phyloP scores from a whole-genome alignment of 2,329 filamentous ascomycete genomes.

The Botrytis paeoniae region DNA sequence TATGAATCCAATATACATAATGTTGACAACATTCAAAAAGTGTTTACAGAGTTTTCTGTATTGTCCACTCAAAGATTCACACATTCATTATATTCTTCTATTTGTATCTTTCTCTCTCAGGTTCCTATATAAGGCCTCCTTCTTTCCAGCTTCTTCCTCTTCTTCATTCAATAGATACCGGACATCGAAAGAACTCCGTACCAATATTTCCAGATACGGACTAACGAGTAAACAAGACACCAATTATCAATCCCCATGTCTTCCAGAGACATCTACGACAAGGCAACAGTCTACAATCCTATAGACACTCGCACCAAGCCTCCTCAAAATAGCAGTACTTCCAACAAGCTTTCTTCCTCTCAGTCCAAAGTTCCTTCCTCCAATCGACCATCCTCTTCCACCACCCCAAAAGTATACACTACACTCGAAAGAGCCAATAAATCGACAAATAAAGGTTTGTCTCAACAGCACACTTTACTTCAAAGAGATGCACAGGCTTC shows the following conservation, averaged over 20 bases:
- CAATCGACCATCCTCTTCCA: not conserved
- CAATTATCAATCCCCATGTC: conserved; percentile 2
- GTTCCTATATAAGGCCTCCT: not conserved
- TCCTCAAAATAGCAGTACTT: not conserved
- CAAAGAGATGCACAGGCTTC: conserved; percentile 7
- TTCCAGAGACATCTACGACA: conserved; percentile 11
- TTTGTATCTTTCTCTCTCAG: too few species aligned
- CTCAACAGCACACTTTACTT: not conserved
- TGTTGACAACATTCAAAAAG: not conserved
- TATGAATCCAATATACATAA: not conserved
- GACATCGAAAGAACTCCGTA: not conserved
- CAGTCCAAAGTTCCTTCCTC: not conserved
- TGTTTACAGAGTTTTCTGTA: not conserved
- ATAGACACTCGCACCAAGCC: not conserved
- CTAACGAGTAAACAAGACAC: not conserved
- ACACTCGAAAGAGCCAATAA: not conserved
- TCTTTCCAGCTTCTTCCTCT: not conserved
- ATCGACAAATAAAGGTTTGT: not conserved
- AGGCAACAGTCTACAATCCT: not conserved
- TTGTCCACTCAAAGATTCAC: not conserved
- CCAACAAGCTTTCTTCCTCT: not conserved
- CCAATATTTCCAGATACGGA: not conserved
- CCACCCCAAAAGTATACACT: not conserved
- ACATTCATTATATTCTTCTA: not conserved
- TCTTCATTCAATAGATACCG: not conserved